Conservation (phyloP, 192 early-diverging fungal species). For the Spinellus fusiger region DNA sequence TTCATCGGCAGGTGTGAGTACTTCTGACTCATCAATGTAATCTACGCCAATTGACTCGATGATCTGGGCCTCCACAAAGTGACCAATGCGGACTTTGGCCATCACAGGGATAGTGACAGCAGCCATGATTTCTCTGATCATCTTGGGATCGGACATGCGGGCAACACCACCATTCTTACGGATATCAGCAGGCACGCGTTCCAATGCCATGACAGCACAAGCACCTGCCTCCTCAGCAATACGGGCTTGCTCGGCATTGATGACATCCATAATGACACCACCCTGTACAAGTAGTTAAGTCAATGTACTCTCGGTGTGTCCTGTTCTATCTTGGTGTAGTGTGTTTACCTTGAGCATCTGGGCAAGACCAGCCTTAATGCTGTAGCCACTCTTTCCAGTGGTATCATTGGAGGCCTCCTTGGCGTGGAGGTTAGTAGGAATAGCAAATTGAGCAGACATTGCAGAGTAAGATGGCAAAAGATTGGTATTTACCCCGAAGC, state of each 20-base stretch:
- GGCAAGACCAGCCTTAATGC: constrained; percentile 92
- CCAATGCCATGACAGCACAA: constrained; percentile 94
- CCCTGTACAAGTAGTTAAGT: constrained; percentile 49
- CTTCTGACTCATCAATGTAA: constrained; percentile 97
- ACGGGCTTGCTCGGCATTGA: constrained; percentile 94
- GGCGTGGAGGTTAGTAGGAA: constrained; percentile 42
- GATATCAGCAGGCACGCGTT: constrained; percentile 98
- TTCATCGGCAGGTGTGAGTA: constrained; percentile 95
- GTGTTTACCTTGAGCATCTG: constrained; percentile 89
- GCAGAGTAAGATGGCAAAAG: too few relatives aligned
- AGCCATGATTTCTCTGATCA: constrained; percentile 94
- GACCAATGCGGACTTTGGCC: constrained; percentile 98
- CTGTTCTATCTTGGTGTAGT: too few relatives aligned
- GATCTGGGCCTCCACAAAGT: constrained; percentile 97
- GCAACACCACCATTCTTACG: constrained; percentile 93
- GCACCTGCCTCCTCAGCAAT: constrained; percentile 98
- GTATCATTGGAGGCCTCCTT: constrained; percentile 24
- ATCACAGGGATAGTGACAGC: constrained; percentile 98
- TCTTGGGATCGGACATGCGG: constrained; percentile 96
- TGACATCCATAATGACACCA: constrained; percentile 99
- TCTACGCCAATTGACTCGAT: constrained; percentile 87
- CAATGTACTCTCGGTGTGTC: neutral
- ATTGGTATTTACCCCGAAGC: neutral
- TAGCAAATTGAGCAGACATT: constrained; percentile 35
- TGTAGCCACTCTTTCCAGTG: constrained; percentile 52